Base-by-base conservation (phyloP, 139 green algal species). In the Ettlia oleoabundans region DNA sequence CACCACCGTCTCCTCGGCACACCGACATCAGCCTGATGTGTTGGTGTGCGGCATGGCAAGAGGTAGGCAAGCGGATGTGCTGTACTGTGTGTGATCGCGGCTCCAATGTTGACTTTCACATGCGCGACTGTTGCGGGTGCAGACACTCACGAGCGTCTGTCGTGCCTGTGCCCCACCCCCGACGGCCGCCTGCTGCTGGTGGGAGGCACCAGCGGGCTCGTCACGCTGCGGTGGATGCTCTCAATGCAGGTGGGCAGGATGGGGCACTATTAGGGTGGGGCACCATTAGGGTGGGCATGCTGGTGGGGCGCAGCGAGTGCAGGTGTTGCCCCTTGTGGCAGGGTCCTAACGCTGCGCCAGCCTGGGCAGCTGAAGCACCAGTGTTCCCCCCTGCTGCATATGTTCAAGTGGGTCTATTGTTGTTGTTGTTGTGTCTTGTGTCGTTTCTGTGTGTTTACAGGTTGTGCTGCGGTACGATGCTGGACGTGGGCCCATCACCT, bases 171-270 rank as follows among this genome's bases (percentile, higher is more conserved):
- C 15, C 55, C 86, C 53, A 80, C 86, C 15, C 76, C 84, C 8
- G 84, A 90, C 58, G 90, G 84, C 28, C 70, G 83, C 41, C 83
- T 90, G 42, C 38, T 92, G 43, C 66, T 92, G 24, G 83, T 78
- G 4, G 90, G 82, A 24, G 88, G 88, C 26, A 83, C 75, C n/a
- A 79, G 76, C 32, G 90, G 90, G 35, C 26, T 73, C 9, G 82
- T 89, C 61, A 85, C 81, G 37, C 63, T 92, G 35, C 77, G 81
- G 24, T 87, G 84, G 81, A 62, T 90, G 41, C 84, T 89, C 78
- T 87, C 82, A 9, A 68, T 92, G 28, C 38, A 86, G 80, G 85
- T 87, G 32, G 13, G 53, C 30, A 21, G 5, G 32, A 37, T 35
- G n/a, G n/a, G n/a, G n/a, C n/a, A n/a, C n/a, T n/a, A n/a, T n/a